Evolutionary conservation across 345 rosid species (phyloP).

Genomic region (Linum trigynum): DNA sequence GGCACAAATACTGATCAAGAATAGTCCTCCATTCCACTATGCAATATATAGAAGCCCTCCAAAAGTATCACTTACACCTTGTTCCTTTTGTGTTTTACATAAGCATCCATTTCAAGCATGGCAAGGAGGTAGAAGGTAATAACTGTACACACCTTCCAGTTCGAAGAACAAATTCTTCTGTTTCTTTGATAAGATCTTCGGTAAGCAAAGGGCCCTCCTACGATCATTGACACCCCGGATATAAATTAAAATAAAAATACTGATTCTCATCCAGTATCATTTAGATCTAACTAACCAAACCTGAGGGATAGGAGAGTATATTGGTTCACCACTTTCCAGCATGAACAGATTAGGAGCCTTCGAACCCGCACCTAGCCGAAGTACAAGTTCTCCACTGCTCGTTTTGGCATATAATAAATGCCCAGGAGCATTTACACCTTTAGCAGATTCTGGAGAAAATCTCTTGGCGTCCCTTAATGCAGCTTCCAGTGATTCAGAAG

Average conservation of each 20-base stretch:
- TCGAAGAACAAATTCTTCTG: slow-evolving; percentile 87
- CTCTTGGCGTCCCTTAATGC: slow-evolving; percentile 48
- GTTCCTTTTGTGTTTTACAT: not conserved
- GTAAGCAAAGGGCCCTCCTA: slow-evolving; percentile 94
- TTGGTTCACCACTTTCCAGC: slow-evolving; percentile 90
- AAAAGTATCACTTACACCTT: too few species aligned
- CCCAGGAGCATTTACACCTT: slow-evolving; percentile 18
- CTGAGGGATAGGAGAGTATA: slow-evolving; percentile 81
- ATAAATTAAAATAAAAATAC: slow-evolving; percentile 10
- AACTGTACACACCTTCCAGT: slow-evolving; percentile 67
- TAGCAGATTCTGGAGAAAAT: slow-evolving; percentile 29
- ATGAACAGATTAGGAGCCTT: slow-evolving; percentile 50
- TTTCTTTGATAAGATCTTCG: slow-evolving; percentile 91
- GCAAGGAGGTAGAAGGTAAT: not conserved
- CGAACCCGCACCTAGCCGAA: slow-evolving; percentile 56
- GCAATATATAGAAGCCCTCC: not conserved
- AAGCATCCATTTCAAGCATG: not conserved
- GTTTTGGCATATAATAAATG: slow-evolving; percentile 49
- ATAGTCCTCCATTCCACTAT: not conserved
- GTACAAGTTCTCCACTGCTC: slow-evolving; percentile 59
- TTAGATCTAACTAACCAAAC: slow-evolving; percentile 31
- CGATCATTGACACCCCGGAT: slow-evolving; percentile 14
- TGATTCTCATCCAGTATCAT: slow-evolving; percentile 5
- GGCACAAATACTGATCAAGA: not conserved
- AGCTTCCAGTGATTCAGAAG: slow-evolving; percentile 61